Evolutionary conservation across 2,329 filamentous ascomycete species (phyloP), one percentile per base, ranked within the genome.

Genomic region (Cadophora sp.): DNA sequence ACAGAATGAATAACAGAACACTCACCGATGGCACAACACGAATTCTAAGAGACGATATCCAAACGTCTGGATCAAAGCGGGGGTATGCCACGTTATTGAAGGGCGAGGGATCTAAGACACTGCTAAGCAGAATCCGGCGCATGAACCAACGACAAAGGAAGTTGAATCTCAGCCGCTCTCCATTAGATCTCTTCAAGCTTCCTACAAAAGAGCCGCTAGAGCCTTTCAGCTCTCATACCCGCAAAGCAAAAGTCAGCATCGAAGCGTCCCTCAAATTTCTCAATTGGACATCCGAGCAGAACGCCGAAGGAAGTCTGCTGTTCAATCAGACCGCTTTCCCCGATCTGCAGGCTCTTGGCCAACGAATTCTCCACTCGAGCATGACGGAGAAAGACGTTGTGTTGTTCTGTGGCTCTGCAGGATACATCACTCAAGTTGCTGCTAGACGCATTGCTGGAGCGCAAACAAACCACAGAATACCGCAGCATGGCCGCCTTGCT

Each of bases 321-420:
- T 63, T 73, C 48, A 62, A 56, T 14, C 75, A 76, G 51, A 65
- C 46, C 19, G 46, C 63, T 7, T 26, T 31, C 8, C 71, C 72
- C 27, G 70, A 74, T 24, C 48, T 73, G 16, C 29, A 46, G 3
- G 58, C 59, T 19, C 71, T 76, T 26, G 58, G 61, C 6, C 46
- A 58, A 16, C 22, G 68, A 2, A 69, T 75, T 34, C 64, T 71
- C 48, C 58, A 66, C 34, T 73, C 71, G 19, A 64, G 27, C 26
- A 69, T 76, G 67, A 72, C 72, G 2, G 69, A 72, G 34, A 69
- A 67, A 56, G 72, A 76, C 11, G 37, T 76, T 12, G 68, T 75
- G 14, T 56, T 65, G 9, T 71, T 73, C 48, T 75, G 71, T 66
- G 68, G 70, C 29, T 59, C 63, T 3, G 40, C 29, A 37, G 70